Percentiles rank a stretch among this genome's conserved stretches.
These are phyloP conservation scores for Alternaria triticimaculans DNA, from an alignment of 2,329 filamentous ascomycete species.

Conservation along the genomic window DNA sequence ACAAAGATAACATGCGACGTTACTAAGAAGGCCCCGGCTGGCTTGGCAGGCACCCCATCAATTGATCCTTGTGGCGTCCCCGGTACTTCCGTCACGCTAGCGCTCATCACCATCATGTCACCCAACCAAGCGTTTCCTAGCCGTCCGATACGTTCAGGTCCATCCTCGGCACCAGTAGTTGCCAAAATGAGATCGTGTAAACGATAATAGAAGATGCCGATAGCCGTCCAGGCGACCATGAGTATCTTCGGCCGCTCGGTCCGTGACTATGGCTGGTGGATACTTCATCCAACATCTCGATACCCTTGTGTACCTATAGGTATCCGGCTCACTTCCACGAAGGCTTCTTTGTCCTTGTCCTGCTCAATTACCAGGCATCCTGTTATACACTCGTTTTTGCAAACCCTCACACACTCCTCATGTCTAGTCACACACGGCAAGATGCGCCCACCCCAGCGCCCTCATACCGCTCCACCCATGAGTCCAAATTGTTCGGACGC, in stretches of 20 bases:
- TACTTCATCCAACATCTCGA: neutral
- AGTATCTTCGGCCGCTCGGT: neutral
- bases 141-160: neutral
- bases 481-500: neutral
- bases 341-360: neutral
- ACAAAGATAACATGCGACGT: neutral
- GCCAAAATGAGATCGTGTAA: neutral
- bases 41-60: constrained; percentile 1
- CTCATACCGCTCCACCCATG: neutral
- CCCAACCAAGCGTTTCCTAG: neutral
- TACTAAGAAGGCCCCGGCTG: neutral
- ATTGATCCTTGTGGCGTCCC: neutral
- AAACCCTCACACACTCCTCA: neutral
- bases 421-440: neutral
- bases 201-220: constrained; percentile 1
- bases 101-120: neutral
- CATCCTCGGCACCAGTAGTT: neutral
- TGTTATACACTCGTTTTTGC: neutral
- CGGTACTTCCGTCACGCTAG: neutral
- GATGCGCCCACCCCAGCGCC: neutral
- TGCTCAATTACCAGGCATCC: neutral
- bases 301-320: neutral
- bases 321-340: neutral
- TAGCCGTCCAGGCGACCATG: constrained; percentile 3
- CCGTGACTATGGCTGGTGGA: neutral